Base-by-base conservation (phyloP, 371 early-diverging fungal genomes). In the Mucor lusitanicus region DNA sequence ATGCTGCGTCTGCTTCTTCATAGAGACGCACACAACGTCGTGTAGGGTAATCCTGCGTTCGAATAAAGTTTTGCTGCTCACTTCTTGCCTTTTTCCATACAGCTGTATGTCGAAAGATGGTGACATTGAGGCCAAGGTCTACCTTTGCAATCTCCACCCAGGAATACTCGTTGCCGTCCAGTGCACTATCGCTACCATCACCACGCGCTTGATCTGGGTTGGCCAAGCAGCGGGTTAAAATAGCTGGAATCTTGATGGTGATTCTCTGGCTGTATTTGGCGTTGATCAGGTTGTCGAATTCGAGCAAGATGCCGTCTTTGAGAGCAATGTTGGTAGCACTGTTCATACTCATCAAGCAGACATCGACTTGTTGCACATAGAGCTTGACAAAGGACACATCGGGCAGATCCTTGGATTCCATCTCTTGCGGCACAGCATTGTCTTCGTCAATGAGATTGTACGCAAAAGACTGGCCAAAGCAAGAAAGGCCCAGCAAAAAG, bases 61-160 rank as follows among this genome's bases (percentile, higher is more conserved):
- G 75, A 42, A 94, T 79, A 74, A 86, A 92, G 6, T 78, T 76
- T 57, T 88, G 87, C 66, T 92, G 93, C 35, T 79, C 80, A 12
- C 71, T 71, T 32, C 89, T 73, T 28, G 73, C 56, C 21, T 80
- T 82, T 46, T 76, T 73, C 88, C 91, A 88, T 39, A 84, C 77
- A 4, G 89, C 85, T 1, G 85, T 82, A 23, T 87, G 87, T 13
- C 81, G 71, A 53, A 87, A 91, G 1, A 90, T 65, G 3, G 90
- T 86, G 5, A 90, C 66, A 48, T 90, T 86, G 39, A 91, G 69
- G 0, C 88, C 88, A 4, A 85, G 78, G 27, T 87, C 84, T 6
- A 85, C 64, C 32, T 78, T 86, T 0, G 92, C 91, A 0, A 92
- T 90, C 69, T 94, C 93, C 0, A 88, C 87, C 92, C 92, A 93